Evolutionary conservation across 148 eudicot genomes (phyloP).

Genomic region (Dysphania ambrosioides): DNA sequence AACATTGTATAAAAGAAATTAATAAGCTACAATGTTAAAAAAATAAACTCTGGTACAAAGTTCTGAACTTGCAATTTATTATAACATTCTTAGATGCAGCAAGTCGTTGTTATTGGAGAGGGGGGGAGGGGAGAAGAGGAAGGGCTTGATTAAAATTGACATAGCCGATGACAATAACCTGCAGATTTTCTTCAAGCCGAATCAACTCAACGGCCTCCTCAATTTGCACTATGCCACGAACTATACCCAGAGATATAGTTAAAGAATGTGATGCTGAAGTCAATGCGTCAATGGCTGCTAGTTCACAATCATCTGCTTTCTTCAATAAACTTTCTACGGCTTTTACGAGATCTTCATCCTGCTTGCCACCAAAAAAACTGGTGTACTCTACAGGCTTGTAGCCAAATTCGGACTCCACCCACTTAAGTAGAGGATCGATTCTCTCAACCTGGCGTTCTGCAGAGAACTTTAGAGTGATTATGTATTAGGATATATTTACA

Average conservation of each 20-base stretch:
- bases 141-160: not conserved
- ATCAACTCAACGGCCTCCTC: slow-evolving; percentile 86
- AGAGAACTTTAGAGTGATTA: slow-evolving; percentile 7
- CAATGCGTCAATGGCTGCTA: slow-evolving; percentile 88
- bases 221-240: slow-evolving; percentile 59
- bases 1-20: too few relatives aligned
- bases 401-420: slow-evolving; percentile 90
- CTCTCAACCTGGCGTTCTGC: slow-evolving; percentile 80
- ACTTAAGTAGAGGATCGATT: slow-evolving; percentile 71
- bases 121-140: not conserved
- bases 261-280: slow-evolving; percentile 84
- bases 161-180: slow-evolving; percentile 38
- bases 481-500: too few relatives aligned
- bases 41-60: too few relatives aligned
- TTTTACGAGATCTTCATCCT: slow-evolving; percentile 69
- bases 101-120: not conserved
- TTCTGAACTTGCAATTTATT: not conserved
- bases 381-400: slow-evolving; percentile 72
- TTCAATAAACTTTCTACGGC: slow-evolving; percentile 64
- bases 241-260: slow-evolving; percentile 58
- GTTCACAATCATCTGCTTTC: slow-evolving; percentile 71
- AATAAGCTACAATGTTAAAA: too few relatives aligned
- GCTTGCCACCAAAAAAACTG: slow-evolving; percentile 86
- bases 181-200: slow-evolving; percentile 92
- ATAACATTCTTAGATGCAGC: not conserved